These are phyloP conservation scores for Phlegmacium glaucopus DNA, from an alignment of 768 basidiomycete species.

Conservation along the genomic window DNA sequence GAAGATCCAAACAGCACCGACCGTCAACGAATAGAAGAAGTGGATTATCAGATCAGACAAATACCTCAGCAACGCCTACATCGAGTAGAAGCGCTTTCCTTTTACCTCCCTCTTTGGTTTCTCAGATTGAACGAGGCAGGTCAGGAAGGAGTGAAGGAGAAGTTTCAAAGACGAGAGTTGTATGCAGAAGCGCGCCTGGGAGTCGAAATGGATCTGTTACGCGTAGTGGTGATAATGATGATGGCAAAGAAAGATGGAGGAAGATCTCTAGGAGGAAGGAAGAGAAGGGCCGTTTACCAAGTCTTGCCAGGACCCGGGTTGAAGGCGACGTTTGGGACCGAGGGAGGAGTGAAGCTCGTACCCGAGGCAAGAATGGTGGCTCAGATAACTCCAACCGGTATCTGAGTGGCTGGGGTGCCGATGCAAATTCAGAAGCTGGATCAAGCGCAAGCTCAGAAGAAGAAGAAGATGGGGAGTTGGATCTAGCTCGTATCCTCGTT, in stretches of 20 bases:
- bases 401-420: conserved; percentile 23
- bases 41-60: conserved; percentile 36
- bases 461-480: conserved; percentile 51
- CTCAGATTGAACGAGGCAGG: conserved; percentile 31
- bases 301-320: conserved; percentile 54
- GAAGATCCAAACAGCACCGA: conserved; percentile 10
- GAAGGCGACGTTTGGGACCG: conserved; percentile 57
- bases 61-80: conserved; percentile 15
- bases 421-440: conserved; percentile 17
- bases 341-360: conserved; percentile 14
- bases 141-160: conserved; percentile 33
- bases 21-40: conserved; percentile 13
- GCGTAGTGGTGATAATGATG: conserved; percentile 23
- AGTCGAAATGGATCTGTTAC: conserved; percentile 54
- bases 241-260: conserved; percentile 19
- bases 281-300: conserved; percentile 45
- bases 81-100: conserved; percentile 14
- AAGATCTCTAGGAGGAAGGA: conserved; percentile 24
- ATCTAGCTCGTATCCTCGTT: conserved; percentile 64
- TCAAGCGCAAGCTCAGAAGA: conserved; percentile 34
- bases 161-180: conserved; percentile 53
- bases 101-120: conserved; percentile 36
- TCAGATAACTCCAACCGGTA: conserved; percentile 22
- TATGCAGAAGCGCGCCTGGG: conserved; percentile 68
- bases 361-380: not conserved